Evolutionary conservation across 768 basidiomycete genomes (phyloP).

Genomic region (Gymnopilus dilepis): DNA sequence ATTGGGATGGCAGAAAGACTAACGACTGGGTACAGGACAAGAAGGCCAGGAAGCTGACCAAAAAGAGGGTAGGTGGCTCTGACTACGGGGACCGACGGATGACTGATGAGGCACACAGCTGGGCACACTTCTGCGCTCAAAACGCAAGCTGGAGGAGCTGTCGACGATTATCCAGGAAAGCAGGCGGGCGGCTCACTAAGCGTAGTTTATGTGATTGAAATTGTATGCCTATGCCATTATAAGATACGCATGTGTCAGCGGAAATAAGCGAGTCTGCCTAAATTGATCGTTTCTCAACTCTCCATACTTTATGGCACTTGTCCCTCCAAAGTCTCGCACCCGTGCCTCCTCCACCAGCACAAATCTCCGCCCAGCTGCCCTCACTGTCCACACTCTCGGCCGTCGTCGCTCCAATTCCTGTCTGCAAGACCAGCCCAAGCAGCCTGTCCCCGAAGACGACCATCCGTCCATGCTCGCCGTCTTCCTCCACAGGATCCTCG

Average conservation of each 20-base stretch:
- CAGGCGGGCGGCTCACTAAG: conserved; percentile 68
- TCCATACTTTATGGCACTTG: conserved; percentile 13
- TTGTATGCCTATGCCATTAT: conserved; percentile 6
- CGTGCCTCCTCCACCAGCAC: conserved; percentile 63
- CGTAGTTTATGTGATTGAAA: conserved; percentile 10
- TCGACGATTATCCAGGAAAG: conserved; percentile 90
- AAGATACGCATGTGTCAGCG: conserved; percentile 15
- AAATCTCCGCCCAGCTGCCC: conserved; percentile 47
- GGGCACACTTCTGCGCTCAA: conserved; percentile 97
- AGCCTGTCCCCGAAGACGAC: conserved; percentile 14
- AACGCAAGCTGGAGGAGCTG: conserved; percentile 98
- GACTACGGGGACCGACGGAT: not conserved
- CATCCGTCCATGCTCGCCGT: conserved; percentile 53
- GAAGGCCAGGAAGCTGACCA: conserved; percentile 98
- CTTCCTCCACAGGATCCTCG: conserved; percentile 54
- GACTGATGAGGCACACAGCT: conserved; percentile 54
- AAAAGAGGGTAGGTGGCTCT: conserved; percentile 85
- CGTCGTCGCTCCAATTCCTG: conserved; percentile 58
- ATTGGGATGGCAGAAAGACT: not conserved
- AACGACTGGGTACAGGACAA: conserved; percentile 72
- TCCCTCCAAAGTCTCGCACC: conserved; percentile 44
- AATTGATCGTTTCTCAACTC: not conserved
- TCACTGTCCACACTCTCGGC: conserved; percentile 58
- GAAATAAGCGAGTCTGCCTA: not conserved
- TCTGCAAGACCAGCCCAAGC: conserved; percentile 33